phyloP scores from a whole-genome alignment of 2,329 filamentous ascomycete genomes.

The Thielaviopsis ethacetica region DNA sequence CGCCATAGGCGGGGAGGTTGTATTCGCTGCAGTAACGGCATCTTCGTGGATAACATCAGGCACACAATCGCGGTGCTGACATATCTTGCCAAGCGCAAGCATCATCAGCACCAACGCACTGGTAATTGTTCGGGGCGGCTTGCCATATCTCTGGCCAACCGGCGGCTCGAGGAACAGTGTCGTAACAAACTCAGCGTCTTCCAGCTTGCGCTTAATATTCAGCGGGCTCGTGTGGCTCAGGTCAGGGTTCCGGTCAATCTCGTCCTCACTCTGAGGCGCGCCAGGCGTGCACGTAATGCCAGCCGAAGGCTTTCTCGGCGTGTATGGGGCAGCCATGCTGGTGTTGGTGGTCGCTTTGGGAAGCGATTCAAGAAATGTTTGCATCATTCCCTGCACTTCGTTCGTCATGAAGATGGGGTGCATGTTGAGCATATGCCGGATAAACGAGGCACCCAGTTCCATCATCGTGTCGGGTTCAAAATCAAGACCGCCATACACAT shows the following conservation, averaged over 20 bases:
- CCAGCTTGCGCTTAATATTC: neutral
- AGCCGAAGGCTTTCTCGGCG: neutral
- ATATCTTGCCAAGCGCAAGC: slow-evolving; percentile 76
- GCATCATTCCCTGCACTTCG: slow-evolving; percentile 36
- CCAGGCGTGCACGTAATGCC: neutral
- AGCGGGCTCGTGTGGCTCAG: neutral
- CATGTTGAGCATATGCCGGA: slow-evolving; percentile 46
- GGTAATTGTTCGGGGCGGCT: slow-evolving; percentile 49
- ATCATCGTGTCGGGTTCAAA: slow-evolving; percentile 34
- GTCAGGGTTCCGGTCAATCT: neutral
- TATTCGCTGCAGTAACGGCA: too few relatives aligned
- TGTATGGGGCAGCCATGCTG: neutral
- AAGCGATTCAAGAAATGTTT: slow-evolving; percentile 33
- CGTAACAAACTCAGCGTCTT: neutral
- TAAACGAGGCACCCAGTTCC: slow-evolving; percentile 39
- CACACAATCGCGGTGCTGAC: slow-evolving; percentile 36
- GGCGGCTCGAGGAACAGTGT: neutral
- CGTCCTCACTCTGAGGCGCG: neutral
- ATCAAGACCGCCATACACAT: slow-evolving; percentile 20
- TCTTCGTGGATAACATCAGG: slow-evolving; percentile 35
- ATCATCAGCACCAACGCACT: slow-evolving; percentile 73
- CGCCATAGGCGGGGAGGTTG: too few relatives aligned
- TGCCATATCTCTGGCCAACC: slow-evolving; percentile 12
- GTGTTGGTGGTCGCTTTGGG: slow-evolving; percentile 15
- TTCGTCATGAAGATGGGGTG: slow-evolving; percentile 43